Evolutionary conservation across 352 stramenopile species (phyloP).

Genomic region (Stramenopiles sp.): DNA sequence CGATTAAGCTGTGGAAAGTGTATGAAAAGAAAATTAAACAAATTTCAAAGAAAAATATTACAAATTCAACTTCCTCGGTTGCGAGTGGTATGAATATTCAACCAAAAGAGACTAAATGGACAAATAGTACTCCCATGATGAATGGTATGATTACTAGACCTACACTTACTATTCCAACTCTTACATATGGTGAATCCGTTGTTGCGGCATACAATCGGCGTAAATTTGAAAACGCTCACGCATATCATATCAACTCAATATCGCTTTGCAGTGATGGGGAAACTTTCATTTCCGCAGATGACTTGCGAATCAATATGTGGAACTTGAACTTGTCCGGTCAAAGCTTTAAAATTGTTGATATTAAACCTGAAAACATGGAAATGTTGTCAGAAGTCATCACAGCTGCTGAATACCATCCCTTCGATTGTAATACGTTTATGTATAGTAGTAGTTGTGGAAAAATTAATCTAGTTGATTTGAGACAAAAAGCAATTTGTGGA

Average conservation of each 20-base stretch:
- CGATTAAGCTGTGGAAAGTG: slow-evolving; percentile 80
- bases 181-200: neutral
- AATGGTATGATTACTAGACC: too few species aligned
- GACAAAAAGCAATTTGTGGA: slow-evolving; percentile 42
- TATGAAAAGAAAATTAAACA: slow-evolving; percentile 17
- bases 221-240: slow-evolving; percentile 42
- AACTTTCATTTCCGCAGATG: slow-evolving; percentile 72
- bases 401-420: slow-evolving; percentile 54
- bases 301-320: slow-evolving; percentile 79
- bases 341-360: slow-evolving; percentile 74
- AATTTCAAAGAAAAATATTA: too few species aligned
- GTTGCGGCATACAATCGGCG: slow-evolving; percentile 12
- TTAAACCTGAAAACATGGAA: slow-evolving; percentile 82
- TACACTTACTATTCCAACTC: slow-evolving; percentile 1
- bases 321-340: slow-evolving; percentile 45
- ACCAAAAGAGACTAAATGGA: too few species aligned
- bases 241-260: slow-evolving; percentile 85
- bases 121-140: too few species aligned
- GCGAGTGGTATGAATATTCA: too few species aligned
- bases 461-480: slow-evolving; percentile 64
- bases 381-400: slow-evolving; percentile 84
- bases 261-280: slow-evolving; percentile 63
- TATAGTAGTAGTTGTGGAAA: slow-evolving; percentile 56
- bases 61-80: too few species aligned
- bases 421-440: slow-evolving; percentile 62